Base-by-base conservation (phyloP, 257 asterid species). In the Salvia hispanica region DNA sequence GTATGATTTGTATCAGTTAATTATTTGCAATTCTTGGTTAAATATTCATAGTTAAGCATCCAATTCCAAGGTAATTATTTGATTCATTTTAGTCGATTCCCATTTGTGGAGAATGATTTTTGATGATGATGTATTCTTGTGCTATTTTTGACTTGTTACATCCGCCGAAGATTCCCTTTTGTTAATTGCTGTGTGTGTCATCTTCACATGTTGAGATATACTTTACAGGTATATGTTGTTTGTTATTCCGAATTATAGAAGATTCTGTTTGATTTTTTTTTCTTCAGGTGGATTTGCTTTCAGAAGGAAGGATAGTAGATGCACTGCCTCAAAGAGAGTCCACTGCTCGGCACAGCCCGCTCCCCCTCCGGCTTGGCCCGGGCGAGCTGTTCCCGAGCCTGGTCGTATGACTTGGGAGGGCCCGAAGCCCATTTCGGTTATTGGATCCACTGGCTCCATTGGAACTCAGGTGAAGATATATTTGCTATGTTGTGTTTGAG, bases 361-460 rank as follows among this genome's bases (percentile, higher is more conserved):
- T 13, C 96, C 95, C 50, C 96, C 95, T 63, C 88, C 99, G 9
- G 99, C 97, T 31, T 94, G 99, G 99, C 95, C 97, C 2, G 99
- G 99, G 5, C 69, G 90, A 54, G 99, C 97, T 31, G 88, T 88
- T 11, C 53, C 44, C 13, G 96, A 91, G 71, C 82, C 91, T 0
- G 90, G 80, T 2, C 79, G 82, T 42, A 85, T 80, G 79, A 79
- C 28, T 47, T 94, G 99, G 99, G 93, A 85, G 3, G 99, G 99
- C 25, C 97, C 92, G 8, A 94, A 94, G 82, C 99, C 97, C 64
- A 91, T 94, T 69, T 85, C 99, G 9, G 61, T 94, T 43, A 84
- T 94, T 78, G 99, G 99, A 55, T 94, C 99, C 47, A 94, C 99
- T 64, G 99, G 99, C 70, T 94, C 99, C 56, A 88, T 94, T 67